A percentile compares a stretch with the other conserved stretches of the same genome.
phyloP scores from a whole-genome alignment of 352 stramenopile genomes.

The Phytophthora podocarpi region DNA sequence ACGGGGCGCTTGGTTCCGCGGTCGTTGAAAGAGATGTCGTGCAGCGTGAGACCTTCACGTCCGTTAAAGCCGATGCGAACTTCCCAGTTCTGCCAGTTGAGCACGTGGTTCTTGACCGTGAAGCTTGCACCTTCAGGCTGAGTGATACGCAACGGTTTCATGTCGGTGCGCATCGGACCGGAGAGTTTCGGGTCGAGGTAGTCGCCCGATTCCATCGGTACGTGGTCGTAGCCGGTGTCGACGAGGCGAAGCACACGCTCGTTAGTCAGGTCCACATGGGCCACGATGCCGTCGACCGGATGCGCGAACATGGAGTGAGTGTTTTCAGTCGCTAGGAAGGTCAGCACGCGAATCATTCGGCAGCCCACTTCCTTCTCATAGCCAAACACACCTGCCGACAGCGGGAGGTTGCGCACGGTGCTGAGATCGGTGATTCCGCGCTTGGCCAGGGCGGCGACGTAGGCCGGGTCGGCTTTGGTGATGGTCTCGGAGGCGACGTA shows the following conservation, averaged over 20 bases:
- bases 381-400: conserved; percentile 51
- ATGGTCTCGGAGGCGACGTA: conserved; percentile 48
- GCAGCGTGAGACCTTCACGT: conserved; percentile 77
- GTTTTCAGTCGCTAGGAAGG: conserved; percentile 41
- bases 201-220: conserved; percentile 48
- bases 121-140: conserved; percentile 82
- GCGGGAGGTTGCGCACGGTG: conserved; percentile 43
- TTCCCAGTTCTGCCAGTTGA: conserved; percentile 84
- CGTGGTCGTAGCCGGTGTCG: conserved; percentile 51
- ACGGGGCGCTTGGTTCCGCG: conserved; percentile 50
- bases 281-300: conserved; percentile 52
- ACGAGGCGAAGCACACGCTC: conserved; percentile 41
- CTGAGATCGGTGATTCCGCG: conserved; percentile 52
- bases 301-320: conserved; percentile 56
- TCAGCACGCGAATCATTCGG: conserved; percentile 58
- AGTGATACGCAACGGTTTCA: conserved; percentile 72
- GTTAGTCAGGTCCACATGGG: conserved; percentile 50
- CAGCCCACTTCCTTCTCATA: conserved; percentile 43
- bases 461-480: conserved; percentile 46
- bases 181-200: conserved; percentile 48
- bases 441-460: conserved; percentile 45
- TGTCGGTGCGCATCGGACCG: conserved; percentile 47
- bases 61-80: conserved; percentile 87
- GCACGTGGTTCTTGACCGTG: conserved; percentile 61
- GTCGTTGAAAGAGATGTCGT: conserved; percentile 47